Evolutionary conservation across 192 early-diverging fungal genomes (phyloP), one percentile per base, ranked within the genome.

Genomic region (Glomus cerebriforme): DNA sequence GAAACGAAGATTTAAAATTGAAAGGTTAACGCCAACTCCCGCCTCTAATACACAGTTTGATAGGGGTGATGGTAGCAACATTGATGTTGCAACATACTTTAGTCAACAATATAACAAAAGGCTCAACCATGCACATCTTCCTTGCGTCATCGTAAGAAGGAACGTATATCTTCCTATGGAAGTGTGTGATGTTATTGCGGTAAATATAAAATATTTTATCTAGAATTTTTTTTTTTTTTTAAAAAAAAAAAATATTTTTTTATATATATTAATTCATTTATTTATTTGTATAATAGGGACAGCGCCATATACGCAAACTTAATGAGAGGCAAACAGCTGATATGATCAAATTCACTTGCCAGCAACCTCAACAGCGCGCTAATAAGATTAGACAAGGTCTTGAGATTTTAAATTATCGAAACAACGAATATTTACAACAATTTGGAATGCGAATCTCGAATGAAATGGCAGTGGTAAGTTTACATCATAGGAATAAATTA

Each of bases 261-360:
- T n/a, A n/a, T n/a, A n/a, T n/a, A n/a, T n/a, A n/a, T n/a, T n/a
- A n/a, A n/a, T n/a, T n/a, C n/a, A 2, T 9, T 2, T 24, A n/a
- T 58, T 58, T 54, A n/a, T 39, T 37, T 2, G 7, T 68, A 31
- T 49, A 29, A 49, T 6, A 91, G 67, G 95, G 95, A 63, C 96
- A 96, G 83, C 88, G 95, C 58, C 90, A 93, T 80, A 82, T 91
- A 77, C 87, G 93, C 74, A 96, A 96, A 80, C 82, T 97, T 37
- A 91, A 94, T 78, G 94, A 97, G 68, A 83, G 83, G 39, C 92
- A 96, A 86, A 97, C 96, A 0, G 92, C 94, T 0, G 96, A 98
- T 77, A 97, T 98, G 96, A 97, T 98, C 79, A 94, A 91, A 43
- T 95, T 95, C 79, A 96, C 96, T 0, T 95, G 94, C 80, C 91